A percentile compares a stretch with the other conserved stretches of the same genome.
These are phyloP conservation scores for Coniochaeta sp. DNA, from an alignment of 2,329 filamentous ascomycete species.

Conservation along the genomic window DNA sequence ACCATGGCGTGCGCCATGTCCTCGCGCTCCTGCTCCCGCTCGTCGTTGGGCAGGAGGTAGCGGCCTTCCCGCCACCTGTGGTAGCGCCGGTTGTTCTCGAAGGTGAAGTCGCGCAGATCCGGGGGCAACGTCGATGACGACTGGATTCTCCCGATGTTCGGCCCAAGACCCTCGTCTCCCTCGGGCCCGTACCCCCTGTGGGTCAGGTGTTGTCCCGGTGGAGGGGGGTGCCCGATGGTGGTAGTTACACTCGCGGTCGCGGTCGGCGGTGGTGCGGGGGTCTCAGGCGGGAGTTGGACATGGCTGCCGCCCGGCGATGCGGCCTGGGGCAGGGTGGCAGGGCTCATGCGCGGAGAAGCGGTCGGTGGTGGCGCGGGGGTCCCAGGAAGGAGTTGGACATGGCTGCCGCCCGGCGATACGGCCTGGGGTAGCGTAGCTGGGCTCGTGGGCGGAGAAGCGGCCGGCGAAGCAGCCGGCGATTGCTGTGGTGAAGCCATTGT, in stretches of 20 bases:
- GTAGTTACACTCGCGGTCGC: too few relatives aligned
- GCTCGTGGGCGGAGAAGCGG: not conserved
- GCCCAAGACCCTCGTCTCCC: slow-evolving; percentile 9
- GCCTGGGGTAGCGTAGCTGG: too few relatives aligned
- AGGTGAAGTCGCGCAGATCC: slow-evolving; percentile 17
- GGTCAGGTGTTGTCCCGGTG: too few relatives aligned
- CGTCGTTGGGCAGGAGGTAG: slow-evolving; percentile 30
- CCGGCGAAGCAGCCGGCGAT: not conserved
- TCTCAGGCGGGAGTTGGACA: too few relatives aligned
- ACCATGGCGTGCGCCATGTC: slow-evolving; percentile 33
- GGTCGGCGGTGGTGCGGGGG: too few relatives aligned
- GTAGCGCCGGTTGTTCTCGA: slow-evolving; percentile 18
- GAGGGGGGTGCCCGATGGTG: too few relatives aligned
- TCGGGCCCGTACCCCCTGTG: slow-evolving; percentile 7
- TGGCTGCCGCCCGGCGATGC: too few relatives aligned
- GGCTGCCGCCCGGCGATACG: too few relatives aligned
- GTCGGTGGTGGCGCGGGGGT: not conserved
- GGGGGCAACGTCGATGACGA: slow-evolving; percentile 15
- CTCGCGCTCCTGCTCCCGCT: slow-evolving; percentile 35
- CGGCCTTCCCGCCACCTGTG: slow-evolving; percentile 19
- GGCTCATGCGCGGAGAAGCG: too few relatives aligned
- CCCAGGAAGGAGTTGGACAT: too few relatives aligned
- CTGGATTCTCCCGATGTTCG: slow-evolving; percentile 8
- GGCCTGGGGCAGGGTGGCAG: too few relatives aligned
- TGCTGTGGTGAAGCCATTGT: not conserved